Base-by-base conservation (phyloP, 305 asterid species). In the Solanum hybrid region DNA sequence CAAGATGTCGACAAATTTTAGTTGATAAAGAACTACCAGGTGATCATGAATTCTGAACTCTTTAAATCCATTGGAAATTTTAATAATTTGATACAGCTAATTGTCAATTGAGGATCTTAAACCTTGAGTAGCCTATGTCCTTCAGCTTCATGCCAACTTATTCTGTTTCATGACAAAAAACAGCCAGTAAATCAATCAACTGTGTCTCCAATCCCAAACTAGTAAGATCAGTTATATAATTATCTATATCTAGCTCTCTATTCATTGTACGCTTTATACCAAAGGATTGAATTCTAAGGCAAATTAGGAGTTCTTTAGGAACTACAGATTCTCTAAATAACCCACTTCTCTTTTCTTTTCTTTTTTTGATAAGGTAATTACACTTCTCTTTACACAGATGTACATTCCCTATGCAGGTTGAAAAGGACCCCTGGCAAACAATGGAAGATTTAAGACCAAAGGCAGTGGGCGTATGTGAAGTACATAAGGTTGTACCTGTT, bases 401-500 rank as follows among this genome's bases (percentile, higher is more conserved):
- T 32, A 85, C 11, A 32, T 20, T 65, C 27, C 29, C 86, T 80
- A 31, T 57, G 41, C 45, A 10, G 86, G 70, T 22, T 10, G 88
- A 85, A 83, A 45, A 29, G 29, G 75, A 85, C 77, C 38, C 41
- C 45, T 29, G 77, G 77, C 41, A 85, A 85, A 85, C 87, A 85
- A 57, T 17, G 27, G 76, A 32, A 57, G 88, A 32, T 85, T 85
- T 31, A 31, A 85, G 88, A 61, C 45, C 38, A 57, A 84, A 57
- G 24, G 78, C 51, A 85, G 39, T 32, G 76, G 5, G 22, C 20
- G 26, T 31, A 84, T 51, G 88, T 17, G 32, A 84, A 29, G 76
- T 51, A 84, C 39, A 84, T 45, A 57, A 85, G 77, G 14, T 85
- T 57, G 77, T 57, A 94, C 95, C 95, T 95, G 96, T 91, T 95